Evolutionary conservation across 2,329 filamentous ascomycete genomes (phyloP), one percentile per base, ranked within the genome.

Genomic region (Aspergillus sp.): DNA sequence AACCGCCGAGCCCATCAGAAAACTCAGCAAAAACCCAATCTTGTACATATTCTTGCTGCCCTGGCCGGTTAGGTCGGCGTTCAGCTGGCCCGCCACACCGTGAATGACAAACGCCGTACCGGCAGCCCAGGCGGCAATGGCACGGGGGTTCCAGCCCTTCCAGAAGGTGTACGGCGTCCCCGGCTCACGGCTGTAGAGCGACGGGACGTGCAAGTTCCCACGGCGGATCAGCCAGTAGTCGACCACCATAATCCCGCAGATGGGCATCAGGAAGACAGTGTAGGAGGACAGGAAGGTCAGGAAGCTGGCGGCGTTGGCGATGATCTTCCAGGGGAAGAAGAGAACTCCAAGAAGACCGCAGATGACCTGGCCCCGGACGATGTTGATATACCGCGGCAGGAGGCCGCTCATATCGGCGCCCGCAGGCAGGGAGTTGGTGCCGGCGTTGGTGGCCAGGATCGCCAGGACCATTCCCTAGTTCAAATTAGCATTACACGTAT

Each of bases 391-490:
- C 25, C 63, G 64, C 0, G 76, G 76, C 17, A 76, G 67, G 0
- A 77, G 63, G 7, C 71, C 72, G 0, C 68, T 73, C 55, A 76
- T 65, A 49, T 78, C 76, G n/a, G 38, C 38, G 38, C 38, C 38
- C 11, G 16, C 38, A 14, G 38, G 38, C 11, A 41, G 38, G 0
- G 70, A 69, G 54, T 77, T 77, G 36, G 68, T 65, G 4, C 66
- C 68, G 10, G 76, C 67, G 50, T 78, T 78, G 25, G 75, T 78
- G 38, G 69, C 72, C 21, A 79, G 69, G 5, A 71, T 71, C 14
- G 71, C 71, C 9, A 76, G 67, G n/a, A 64, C 62, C 53, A 69
- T 69, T 4, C 67, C 65, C 49, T 51, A 32, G 9, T 3, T 23
- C 3, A 23, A 34, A 31, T 41, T 19, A 41, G 38, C 5, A 41